phyloP scores from a whole-genome alignment of 345 rosid genomes.

The Brassica nigra region DNA sequence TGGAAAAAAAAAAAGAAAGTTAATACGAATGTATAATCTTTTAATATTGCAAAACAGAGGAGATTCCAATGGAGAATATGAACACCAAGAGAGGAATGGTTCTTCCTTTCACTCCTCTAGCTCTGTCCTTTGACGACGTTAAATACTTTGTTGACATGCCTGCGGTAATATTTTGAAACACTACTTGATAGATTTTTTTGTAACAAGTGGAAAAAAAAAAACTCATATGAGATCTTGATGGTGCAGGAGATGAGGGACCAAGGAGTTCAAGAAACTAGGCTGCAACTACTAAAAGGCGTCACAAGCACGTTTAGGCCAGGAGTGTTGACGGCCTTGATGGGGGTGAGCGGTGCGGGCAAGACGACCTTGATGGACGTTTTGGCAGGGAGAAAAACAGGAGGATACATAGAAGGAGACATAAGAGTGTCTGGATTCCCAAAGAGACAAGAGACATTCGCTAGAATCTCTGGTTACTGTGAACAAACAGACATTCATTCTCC shows the following conservation, averaged over 20 bases:
- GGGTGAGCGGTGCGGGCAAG: constrained; percentile 96
- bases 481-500: constrained; percentile 91
- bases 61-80: constrained; percentile 45
- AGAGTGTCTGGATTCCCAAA: constrained; percentile 82
- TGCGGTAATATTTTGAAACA: constrained; percentile 45
- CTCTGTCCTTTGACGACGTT: constrained; percentile 72
- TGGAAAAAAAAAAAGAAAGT: background rate
- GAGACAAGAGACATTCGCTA: constrained; percentile 88
- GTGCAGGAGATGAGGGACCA: constrained; percentile 86
- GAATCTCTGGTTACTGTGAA: constrained; percentile 91
- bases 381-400: constrained; percentile 90
- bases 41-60: constrained; percentile 43
- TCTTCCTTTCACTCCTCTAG: constrained; percentile 79
- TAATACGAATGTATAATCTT: background rate
- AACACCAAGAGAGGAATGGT: constrained; percentile 71
- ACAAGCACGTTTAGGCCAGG: constrained; percentile 92
- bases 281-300: constrained; percentile 67
- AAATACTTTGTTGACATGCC: constrained; percentile 83
- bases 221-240: background rate
- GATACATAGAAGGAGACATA: constrained; percentile 82
- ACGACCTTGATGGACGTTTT: constrained; percentile 95
- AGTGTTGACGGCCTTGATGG: constrained; percentile 87
- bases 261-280: constrained; percentile 70
- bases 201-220: background rate
- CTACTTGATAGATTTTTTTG: background rate